Evolutionary conservation across 352 stramenopile genomes (phyloP).

Genomic region (Phytophthora agathidicida): DNA sequence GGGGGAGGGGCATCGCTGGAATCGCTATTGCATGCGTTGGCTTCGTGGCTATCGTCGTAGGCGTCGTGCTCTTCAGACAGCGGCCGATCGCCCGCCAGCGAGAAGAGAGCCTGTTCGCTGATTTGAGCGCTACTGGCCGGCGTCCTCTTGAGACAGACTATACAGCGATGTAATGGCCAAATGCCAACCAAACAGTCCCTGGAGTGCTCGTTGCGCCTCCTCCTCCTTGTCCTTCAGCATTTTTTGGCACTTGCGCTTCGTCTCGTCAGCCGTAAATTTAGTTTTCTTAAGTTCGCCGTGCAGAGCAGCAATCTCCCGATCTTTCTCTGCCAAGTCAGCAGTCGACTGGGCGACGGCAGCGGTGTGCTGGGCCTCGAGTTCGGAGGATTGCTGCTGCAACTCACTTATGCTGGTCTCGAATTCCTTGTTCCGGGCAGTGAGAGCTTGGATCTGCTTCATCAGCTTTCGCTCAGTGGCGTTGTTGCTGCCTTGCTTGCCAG

Average conservation of each 20-base stretch:
- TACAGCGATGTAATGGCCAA: slow-evolving; percentile 32
- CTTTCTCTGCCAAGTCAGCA: slow-evolving; percentile 27
- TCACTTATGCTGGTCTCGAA: slow-evolving; percentile 13
- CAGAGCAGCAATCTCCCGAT: slow-evolving; percentile 21
- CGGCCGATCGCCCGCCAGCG: slow-evolving; percentile 23
- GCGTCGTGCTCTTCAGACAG: slow-evolving; percentile 19
- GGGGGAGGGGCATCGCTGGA: slow-evolving; percentile 20
- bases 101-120: slow-evolving; percentile 31
- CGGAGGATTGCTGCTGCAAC: slow-evolving; percentile 44
- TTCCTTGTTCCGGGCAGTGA: slow-evolving; percentile 26
- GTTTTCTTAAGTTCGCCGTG: slow-evolving; percentile 49
- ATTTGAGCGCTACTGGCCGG: slow-evolving; percentile 20
- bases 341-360: slow-evolving; percentile 20
- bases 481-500: slow-evolving; percentile 13
- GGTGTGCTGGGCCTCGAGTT: slow-evolving; percentile 27
- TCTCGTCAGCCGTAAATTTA: slow-evolving; percentile 43
- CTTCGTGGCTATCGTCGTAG: slow-evolving; percentile 22
- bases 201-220: slow-evolving; percentile 49
- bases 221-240: slow-evolving; percentile 63
- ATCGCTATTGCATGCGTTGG: slow-evolving; percentile 22
- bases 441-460: slow-evolving; percentile 34
- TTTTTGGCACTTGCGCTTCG: slow-evolving; percentile 54
- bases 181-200: slow-evolving; percentile 43
- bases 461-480: slow-evolving; percentile 28
- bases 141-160: slow-evolving; percentile 29